Conservation (phyloP, 2,329 filamentous ascomycete genomes). For the Phaeosphaeria sp. region DNA sequence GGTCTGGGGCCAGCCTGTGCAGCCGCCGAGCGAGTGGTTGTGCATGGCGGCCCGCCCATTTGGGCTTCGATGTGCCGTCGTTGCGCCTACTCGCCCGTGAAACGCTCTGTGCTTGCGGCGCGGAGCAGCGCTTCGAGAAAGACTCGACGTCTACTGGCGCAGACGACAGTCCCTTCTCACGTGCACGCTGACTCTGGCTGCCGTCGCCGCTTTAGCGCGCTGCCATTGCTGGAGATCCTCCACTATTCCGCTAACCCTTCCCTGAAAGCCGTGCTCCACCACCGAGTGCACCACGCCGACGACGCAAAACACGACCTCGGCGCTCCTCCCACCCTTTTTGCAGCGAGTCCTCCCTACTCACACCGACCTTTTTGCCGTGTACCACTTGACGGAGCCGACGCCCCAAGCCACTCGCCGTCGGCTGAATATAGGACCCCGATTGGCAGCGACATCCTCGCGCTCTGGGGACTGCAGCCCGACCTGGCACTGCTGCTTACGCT, state of each 20-base stretch:
- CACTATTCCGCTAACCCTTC: constrained; percentile 1
- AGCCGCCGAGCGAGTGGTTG: not conserved
- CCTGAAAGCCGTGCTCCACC: constrained; percentile 1
- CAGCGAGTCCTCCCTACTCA: constrained; percentile 11
- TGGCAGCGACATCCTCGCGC: constrained; percentile 15
- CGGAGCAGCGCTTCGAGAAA: not conserved
- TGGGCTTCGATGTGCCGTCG: constrained; percentile 1
- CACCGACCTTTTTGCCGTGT: constrained; percentile 2
- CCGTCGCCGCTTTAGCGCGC: not conserved
- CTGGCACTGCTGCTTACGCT: constrained; percentile 22
- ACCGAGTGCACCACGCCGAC: constrained; percentile 26
- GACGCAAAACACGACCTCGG: constrained; percentile 13
- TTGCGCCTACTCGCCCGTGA: constrained; percentile 19
- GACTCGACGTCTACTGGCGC: not conserved
- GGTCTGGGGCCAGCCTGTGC: constrained; percentile 7
- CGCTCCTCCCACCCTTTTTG: constrained; percentile 9
- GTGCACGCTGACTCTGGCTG: constrained; percentile 13
- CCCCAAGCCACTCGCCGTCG: not conserved
- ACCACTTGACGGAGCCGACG: not conserved
- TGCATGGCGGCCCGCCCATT: constrained; percentile 6
- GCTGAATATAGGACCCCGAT: constrained; percentile 18
- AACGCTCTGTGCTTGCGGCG: constrained; percentile 11
- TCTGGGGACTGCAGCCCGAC: constrained; percentile 23
- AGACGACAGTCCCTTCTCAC: constrained; percentile 15
- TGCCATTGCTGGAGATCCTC: constrained; percentile 5